Percentiles rank a stretch among this genome's conserved stretches.
Evolutionary conservation across 345 rosid genomes (phyloP).

Genomic region (Corymbia maculata): DNA sequence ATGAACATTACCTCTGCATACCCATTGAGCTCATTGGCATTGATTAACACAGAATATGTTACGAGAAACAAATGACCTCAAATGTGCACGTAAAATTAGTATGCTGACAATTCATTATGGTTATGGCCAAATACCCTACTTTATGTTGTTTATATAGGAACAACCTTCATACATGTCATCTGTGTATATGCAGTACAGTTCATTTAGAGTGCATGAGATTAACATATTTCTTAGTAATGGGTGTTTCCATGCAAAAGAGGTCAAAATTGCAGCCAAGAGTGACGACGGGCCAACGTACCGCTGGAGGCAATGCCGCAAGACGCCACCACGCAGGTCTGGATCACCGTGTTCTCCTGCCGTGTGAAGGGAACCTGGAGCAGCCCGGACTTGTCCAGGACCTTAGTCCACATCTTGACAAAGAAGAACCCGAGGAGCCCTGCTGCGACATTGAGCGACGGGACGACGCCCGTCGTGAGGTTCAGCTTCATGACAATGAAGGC

Average conservation of each 20-base stretch:
- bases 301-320: constrained; percentile 7
- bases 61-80: not conserved
- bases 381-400: not conserved
- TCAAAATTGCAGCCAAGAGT: no score
- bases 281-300: not conserved
- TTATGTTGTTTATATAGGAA: not conserved
- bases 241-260: not conserved
- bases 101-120: not conserved
- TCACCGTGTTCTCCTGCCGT: constrained; percentile 16
- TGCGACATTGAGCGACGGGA: constrained; percentile 4
- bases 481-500: constrained; percentile 14
- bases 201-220: not conserved
- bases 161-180: not conserved
- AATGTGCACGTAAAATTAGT: not conserved
- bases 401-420: constrained; percentile 10
- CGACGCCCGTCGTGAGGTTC: constrained; percentile 3
- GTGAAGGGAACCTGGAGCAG: constrained; percentile 7
- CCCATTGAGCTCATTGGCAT: not conserved
- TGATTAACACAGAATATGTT: not conserved
- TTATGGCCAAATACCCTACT: not conserved
- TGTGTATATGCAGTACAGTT: not conserved
- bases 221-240: not conserved
- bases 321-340: constrained; percentile 15
- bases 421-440: constrained; percentile 14
- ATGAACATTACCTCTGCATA: not conserved